Evolutionary conservation across 768 basidiomycete genomes (phyloP), one percentile per base, ranked within the genome.

Genomic region (Russula sp.): DNA sequence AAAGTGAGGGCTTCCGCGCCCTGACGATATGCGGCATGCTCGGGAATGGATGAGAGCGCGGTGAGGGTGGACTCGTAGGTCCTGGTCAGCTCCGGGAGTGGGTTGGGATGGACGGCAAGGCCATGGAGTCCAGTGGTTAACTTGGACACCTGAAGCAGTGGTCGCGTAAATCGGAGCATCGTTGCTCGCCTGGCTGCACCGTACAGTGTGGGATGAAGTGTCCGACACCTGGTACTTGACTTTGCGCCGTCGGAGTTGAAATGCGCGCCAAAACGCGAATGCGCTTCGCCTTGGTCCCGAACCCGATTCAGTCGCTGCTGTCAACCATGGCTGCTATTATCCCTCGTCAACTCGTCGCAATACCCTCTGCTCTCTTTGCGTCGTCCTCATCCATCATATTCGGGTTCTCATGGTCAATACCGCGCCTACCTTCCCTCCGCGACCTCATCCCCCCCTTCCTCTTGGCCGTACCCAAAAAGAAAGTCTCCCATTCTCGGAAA

Each of bases 401-500:
- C 6, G 45, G 57, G 22, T 73, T 75, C 51, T 70, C 65, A 38
- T 71, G 77, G 66, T 70, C 72, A 25, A 65, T 78, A 52, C 81
- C 78, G 11, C 65, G 75, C 5, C 68, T 82, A 41, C 75, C 77
- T 41, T 76, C 79, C 3, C 73, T 87, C 22, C 74, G 79, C 43
- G 90, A 95, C 65, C 82, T 97, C 47, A 81, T 98, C 64, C 95
- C 95, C 13, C 81, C 93, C 0, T 85, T 95, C 72, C 77, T 98
- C 20, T 82, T 93, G 46, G 93, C 94, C 29, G 96, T 96, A 2
- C 96, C 96, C 29, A 98, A 98, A 76, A 88, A 87, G 72, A 95
- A 95, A 75, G 81, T 85, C 11, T 93, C 94, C 0, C 94, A 98
- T 75, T 93, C 92, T 22, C 81, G 90, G 55, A 98, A 98, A 74